phyloP scores from a whole-genome alignment of 148 eudicot genomes.

The Camellia lanceoleosa region DNA sequence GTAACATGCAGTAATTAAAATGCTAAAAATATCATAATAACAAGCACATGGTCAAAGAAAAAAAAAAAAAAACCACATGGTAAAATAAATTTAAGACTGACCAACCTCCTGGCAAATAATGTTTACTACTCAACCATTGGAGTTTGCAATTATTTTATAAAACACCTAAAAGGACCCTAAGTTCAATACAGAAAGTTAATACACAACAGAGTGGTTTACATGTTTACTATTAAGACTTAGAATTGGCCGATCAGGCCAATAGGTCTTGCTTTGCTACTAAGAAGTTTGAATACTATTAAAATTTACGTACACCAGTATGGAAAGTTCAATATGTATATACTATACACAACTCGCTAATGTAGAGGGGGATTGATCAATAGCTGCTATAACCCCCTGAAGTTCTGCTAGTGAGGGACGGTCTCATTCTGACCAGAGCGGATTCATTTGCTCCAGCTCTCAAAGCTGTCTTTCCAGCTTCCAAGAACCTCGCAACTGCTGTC shows the following conservation, averaged over 20 bases:
- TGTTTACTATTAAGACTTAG: background rate
- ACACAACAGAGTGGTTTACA: background rate
- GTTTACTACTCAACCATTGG: background rate
- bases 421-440: slow-evolving; percentile 85
- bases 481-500: slow-evolving; percentile 66
- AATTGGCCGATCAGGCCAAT: background rate
- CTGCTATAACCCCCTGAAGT: slow-evolving; percentile 29
- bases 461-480: slow-evolving; percentile 92
- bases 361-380: slow-evolving; percentile 11
- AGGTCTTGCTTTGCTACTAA: background rate
- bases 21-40: too few relatives aligned
- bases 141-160: background rate
- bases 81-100: too few relatives aligned
- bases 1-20: too few relatives aligned
- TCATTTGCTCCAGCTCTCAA: slow-evolving; percentile 89
- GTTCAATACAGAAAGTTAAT: background rate
- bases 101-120: background rate
- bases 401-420: slow-evolving; percentile 82
- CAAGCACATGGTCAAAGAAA: too few relatives aligned
- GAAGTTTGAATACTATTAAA: background rate
- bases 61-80: too few relatives aligned
- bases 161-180: too few relatives aligned
- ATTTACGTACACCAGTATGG: background rate
- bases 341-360: background rate
- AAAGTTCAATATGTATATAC: slow-evolving; percentile 12